Conservation (phyloP, 768 basidiomycete genomes). For the Suillus subalutaceus region DNA sequence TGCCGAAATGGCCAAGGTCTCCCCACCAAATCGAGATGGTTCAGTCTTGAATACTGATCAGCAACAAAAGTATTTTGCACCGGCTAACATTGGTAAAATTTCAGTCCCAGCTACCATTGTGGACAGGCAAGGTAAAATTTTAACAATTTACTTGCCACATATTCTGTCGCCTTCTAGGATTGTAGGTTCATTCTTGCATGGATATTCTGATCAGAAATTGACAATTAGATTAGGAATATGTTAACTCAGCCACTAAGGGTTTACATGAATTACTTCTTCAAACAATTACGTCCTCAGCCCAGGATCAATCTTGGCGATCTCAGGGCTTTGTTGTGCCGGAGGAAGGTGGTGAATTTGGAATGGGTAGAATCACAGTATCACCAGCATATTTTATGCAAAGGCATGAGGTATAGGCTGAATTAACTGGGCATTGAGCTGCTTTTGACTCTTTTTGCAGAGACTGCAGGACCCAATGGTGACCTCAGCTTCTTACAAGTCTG, state of each 20-base stretch:
- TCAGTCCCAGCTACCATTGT: neutral
- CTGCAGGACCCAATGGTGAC: neutral
- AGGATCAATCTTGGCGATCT: neutral
- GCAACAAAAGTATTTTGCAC: neutral
- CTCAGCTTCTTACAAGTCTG: neutral
- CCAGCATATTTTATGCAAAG: neutral
- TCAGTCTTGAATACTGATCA: neutral
- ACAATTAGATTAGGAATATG: neutral
- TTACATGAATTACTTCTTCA: neutral
- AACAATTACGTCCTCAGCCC: neutral
- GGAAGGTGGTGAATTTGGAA: neutral
- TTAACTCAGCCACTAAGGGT: neutral
- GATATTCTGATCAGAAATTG: neutral
- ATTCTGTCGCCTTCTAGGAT: neutral
- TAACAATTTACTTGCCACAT: neutral
- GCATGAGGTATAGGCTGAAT: neutral
- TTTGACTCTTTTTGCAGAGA: neutral
- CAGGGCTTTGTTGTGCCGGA: neutral
- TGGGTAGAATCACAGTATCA: neutral
- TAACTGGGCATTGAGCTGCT: neutral
- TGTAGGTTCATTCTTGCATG: neutral
- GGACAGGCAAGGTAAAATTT: neutral
- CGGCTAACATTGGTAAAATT: neutral
- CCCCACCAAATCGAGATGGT: neutral
- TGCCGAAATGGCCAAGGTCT: neutral